phyloP scores from a whole-genome alignment of 768 basidiomycete species.

The Auricularia auricula-judae region DNA sequence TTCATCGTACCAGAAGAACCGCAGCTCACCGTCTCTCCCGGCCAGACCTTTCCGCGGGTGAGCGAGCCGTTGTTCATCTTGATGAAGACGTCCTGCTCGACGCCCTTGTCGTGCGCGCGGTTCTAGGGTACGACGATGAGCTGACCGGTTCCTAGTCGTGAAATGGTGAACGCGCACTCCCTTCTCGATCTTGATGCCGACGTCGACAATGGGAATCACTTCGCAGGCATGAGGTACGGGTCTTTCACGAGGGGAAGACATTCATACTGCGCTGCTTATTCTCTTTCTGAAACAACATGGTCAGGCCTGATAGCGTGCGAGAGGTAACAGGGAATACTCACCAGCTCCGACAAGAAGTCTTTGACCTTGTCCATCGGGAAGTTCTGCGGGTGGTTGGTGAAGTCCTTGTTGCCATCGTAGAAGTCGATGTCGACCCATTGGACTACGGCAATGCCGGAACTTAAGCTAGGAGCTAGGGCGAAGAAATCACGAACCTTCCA shows the following conservation, averaged over 20 bases:
- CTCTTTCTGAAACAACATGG: slow-evolving; percentile 17
- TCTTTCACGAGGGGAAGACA: slow-evolving; percentile 4
- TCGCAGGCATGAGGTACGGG: not conserved
- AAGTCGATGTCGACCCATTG: slow-evolving; percentile 76
- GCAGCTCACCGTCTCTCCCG: slow-evolving; percentile 47
- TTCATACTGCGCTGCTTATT: slow-evolving; percentile 37
- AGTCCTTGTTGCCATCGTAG: slow-evolving; percentile 57
- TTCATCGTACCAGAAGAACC: not conserved
- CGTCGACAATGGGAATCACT: slow-evolving; percentile 67
- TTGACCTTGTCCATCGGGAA: slow-evolving; percentile 46
- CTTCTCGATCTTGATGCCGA: slow-evolving; percentile 26
- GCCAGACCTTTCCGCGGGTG: slow-evolving; percentile 69
- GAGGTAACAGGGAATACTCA: slow-evolving; percentile 28
- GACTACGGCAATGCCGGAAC: slow-evolving; percentile 23
- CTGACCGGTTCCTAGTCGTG: too few species aligned
- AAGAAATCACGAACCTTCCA: slow-evolving; percentile 41
- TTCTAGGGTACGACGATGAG: slow-evolving; percentile 32
- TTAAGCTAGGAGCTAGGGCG: not conserved
- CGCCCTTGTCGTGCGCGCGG: slow-evolving; percentile 51
- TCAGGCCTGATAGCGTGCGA: slow-evolving; percentile 18
- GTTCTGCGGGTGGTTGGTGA: slow-evolving; percentile 53
- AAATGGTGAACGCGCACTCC: not conserved
- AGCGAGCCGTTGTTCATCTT: slow-evolving; percentile 65
- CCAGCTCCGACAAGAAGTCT: slow-evolving; percentile 44
- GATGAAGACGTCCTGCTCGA: slow-evolving; percentile 49